A percentile compares a stretch with the other conserved stretches of the same genome.
Evolutionary conservation across 805 yeast species (phyloP).

Genomic region (Ogataea naganishii): DNA sequence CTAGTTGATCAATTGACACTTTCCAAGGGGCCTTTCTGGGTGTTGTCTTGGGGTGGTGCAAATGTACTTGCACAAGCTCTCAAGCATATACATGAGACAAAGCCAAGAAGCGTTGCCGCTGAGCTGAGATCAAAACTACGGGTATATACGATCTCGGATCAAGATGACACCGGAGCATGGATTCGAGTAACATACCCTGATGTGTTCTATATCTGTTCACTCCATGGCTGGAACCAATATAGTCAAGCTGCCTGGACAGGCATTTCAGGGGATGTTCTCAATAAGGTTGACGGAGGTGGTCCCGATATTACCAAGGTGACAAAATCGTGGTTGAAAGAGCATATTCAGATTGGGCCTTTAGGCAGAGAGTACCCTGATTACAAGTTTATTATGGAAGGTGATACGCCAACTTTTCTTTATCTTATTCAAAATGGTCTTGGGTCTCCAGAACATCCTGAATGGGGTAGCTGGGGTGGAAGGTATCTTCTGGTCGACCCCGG

Average conservation of each 20-base stretch:
- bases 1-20: slow-evolving; percentile 10
- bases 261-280: slow-evolving; percentile 17
- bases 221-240: slow-evolving; percentile 18
- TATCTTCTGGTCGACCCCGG: slow-evolving; percentile 12
- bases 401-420: slow-evolving; percentile 17
- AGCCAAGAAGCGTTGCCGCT: slow-evolving; percentile 7
- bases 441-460: slow-evolving; percentile 17
- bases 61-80: slow-evolving; percentile 19
- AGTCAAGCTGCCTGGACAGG: slow-evolving; percentile 20
- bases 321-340: slow-evolving; percentile 13
- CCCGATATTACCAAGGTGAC: slow-evolving; percentile 15
- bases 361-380: slow-evolving; percentile 15
- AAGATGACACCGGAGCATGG: slow-evolving; percentile 23
- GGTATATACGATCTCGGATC: slow-evolving; percentile 20
- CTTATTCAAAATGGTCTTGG: slow-evolving; percentile 20
- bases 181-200: slow-evolving; percentile 16
- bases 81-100: slow-evolving; percentile 9
- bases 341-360: slow-evolving; percentile 14
- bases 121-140: slow-evolving; percentile 9
- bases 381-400: slow-evolving; percentile 19
- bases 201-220: slow-evolving; percentile 14
- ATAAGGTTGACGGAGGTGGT: slow-evolving; percentile 16
- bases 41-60: slow-evolving; percentile 23
- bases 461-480: slow-evolving; percentile 25
- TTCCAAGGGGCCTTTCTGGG: slow-evolving; percentile 9